Base-by-base conservation (phyloP, 352 stramenopile species). In the Aphanomyces euteiches region DNA sequence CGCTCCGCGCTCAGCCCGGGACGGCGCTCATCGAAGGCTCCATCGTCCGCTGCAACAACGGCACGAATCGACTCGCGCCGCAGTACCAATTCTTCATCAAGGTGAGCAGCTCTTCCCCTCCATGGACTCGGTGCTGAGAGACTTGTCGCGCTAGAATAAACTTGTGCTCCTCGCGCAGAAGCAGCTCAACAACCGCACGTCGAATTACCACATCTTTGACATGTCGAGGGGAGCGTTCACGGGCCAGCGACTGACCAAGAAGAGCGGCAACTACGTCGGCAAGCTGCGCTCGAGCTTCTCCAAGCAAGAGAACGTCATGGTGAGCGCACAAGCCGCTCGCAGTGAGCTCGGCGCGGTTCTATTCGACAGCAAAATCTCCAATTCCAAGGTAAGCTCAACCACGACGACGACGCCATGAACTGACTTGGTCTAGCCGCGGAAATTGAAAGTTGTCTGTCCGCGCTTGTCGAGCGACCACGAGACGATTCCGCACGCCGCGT, bases 151-250 rank as follows among this genome's bases (percentile, higher is more conserved):
- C 3, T 70, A 70, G 64, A 75, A 80, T 7, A 75, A 83, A 45
- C 76, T 88, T 8, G 57, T 90, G 8, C 75, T 90, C 8, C 80
- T 89, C 74, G 83, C 83, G 13, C 76, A 89, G 53, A 90, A 89
- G 69, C 75, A 88, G 67, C 73, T 85, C 66, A 85, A 87, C 72
- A 88, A 82, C 58, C 85, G 86, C 34, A 93, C 86, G 21, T 85
- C 86, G 15, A 92, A 94, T 75, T 96, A 93, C 71, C 78, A 90
- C 69, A 72, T 96, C 56, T 96, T 93, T 68, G 89, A 96, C 75
- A 92, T 93, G 79, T 85, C 86, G 19, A 77, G 87, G 34, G 77
- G 78, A 5, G 74, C 75, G 7, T 75, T 78, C 15, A 45, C 81
- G 3, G 67, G 75, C 1, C 74, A 72, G 37, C 85, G 85, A 38